These are phyloP conservation scores for Pisolithus tinctorius DNA, from an alignment of 768 basidiomycete species.

Conservation along the genomic window DNA sequence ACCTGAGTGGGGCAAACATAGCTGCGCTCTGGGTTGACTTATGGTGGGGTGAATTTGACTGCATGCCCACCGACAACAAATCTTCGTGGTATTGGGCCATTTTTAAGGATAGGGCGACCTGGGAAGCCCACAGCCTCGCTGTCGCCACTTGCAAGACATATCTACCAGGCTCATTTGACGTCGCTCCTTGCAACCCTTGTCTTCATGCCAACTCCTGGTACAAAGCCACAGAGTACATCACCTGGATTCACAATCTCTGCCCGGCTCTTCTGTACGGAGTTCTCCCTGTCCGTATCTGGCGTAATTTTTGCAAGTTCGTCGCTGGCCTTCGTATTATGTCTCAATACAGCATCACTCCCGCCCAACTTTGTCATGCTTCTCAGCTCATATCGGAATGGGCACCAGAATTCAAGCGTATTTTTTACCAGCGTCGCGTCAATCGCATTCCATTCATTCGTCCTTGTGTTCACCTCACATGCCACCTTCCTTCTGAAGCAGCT, in stretches of 20 bases:
- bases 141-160: conserved; percentile 13
- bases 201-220: neutral
- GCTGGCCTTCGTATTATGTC: neutral
- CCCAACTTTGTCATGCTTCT: neutral
- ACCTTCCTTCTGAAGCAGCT: conserved; percentile 5
- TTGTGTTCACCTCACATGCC: conserved; percentile 17
- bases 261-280: neutral
- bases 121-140: neutral
- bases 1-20: conserved; percentile 26
- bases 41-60: conserved; percentile 6
- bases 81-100: neutral
- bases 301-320: neutral
- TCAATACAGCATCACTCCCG: neutral
- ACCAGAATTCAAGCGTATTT: conserved; percentile 22
- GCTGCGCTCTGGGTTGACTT: conserved; percentile 10
- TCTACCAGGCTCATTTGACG: conserved; percentile 14
- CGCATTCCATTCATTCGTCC: conserved; percentile 23
- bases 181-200: conserved; percentile 13
- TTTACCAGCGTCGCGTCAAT: conserved; percentile 15
- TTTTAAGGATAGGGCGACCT: neutral
- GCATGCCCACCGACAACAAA: neutral
- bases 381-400: conserved; percentile 16
- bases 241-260: neutral
- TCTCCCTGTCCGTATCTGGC: neutral
- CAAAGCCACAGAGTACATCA: too few relatives aligned